These are phyloP conservation scores for Sinapis alba DNA, from an alignment of 441 rosid species.

Conservation along the genomic window DNA sequence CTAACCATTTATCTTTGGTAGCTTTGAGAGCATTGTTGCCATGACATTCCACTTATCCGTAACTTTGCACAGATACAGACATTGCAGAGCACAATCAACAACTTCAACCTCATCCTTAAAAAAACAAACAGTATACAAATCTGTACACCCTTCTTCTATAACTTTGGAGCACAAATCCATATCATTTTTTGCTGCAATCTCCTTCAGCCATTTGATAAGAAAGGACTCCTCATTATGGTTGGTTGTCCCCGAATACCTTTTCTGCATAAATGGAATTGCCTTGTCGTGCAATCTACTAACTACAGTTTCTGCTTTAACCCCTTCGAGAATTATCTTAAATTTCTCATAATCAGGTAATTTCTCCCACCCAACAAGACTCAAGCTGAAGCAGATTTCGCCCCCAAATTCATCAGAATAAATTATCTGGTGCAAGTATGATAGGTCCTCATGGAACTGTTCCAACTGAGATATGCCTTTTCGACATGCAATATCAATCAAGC, in stretches of 20 bases:
- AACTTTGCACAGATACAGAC: constrained; percentile 73
- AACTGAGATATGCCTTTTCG: constrained; percentile 73
- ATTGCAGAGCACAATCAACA: constrained; percentile 83
- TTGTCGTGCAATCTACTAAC: constrained; percentile 59
- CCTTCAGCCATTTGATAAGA: constrained; percentile 92
- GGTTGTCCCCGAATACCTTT: constrained; percentile 44
- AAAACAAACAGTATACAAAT: constrained; percentile 51
- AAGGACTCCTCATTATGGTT: constrained; percentile 55
- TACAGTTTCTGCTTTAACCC: constrained; percentile 67
- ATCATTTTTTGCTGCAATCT: constrained; percentile 73
- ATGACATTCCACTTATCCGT: constrained; percentile 87
- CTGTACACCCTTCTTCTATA: constrained; percentile 86
- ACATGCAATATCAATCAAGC: constrained; percentile 80
- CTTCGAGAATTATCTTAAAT: constrained; percentile 79
- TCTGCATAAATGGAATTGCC: constrained; percentile 87
- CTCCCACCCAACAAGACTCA: constrained; percentile 87
- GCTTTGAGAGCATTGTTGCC: constrained; percentile 81
- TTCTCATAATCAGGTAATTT: constrained; percentile 82
- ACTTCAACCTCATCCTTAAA: constrained; percentile 82
- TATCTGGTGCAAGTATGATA: constrained; percentile 75
- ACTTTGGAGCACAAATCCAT: constrained; percentile 80
- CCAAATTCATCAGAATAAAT: constrained; percentile 66
- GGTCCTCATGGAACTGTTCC: constrained; percentile 77
- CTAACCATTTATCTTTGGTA: constrained; percentile 81
- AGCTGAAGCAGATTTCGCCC: constrained; percentile 53